Evolutionary conservation across 805 yeast species (phyloP).

Genomic region (Pichia cabralensis): DNA sequence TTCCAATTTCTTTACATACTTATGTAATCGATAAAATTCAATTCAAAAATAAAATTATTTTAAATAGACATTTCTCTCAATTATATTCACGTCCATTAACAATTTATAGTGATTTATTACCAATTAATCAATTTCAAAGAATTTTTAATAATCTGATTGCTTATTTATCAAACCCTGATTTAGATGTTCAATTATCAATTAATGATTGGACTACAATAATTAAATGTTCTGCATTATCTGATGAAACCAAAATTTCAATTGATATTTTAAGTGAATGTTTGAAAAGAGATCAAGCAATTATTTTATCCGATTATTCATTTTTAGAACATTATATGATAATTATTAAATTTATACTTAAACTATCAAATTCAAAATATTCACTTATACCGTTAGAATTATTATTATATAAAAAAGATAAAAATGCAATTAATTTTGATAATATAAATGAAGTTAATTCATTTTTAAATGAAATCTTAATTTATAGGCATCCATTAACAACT

Average conservation of each 20-base stretch:
- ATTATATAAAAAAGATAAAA: too few relatives aligned
- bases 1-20: conserved; percentile 68
- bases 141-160: conserved; percentile 26
- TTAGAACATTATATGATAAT: conserved; percentile 26
- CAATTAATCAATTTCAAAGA: conserved; percentile 23
- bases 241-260: conserved; percentile 24
- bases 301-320: conserved; percentile 47
- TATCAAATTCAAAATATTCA: conserved; percentile 23
- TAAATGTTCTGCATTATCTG: conserved; percentile 17
- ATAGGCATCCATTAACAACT: conserved; percentile 11
- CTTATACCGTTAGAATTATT: conserved; percentile 18
- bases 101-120: conserved; percentile 9
- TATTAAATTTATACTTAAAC: conserved; percentile 17
- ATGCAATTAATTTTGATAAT: conserved; percentile 10
- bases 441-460: conserved; percentile 11
- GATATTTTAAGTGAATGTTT: conserved; percentile 39
- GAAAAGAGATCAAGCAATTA: conserved; percentile 37
- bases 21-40: conserved; percentile 50
- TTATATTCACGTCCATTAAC: conserved; percentile 25
- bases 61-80: conserved; percentile 33
- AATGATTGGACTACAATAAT: conserved; percentile 24
- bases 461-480: conserved; percentile 13
- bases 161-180: conserved; percentile 19
- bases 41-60: conserved; percentile 40
- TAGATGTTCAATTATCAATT: conserved; percentile 15